phyloP scores from a whole-genome alignment of 441 rosid species.

The Euphorbia celastroides region DNA sequence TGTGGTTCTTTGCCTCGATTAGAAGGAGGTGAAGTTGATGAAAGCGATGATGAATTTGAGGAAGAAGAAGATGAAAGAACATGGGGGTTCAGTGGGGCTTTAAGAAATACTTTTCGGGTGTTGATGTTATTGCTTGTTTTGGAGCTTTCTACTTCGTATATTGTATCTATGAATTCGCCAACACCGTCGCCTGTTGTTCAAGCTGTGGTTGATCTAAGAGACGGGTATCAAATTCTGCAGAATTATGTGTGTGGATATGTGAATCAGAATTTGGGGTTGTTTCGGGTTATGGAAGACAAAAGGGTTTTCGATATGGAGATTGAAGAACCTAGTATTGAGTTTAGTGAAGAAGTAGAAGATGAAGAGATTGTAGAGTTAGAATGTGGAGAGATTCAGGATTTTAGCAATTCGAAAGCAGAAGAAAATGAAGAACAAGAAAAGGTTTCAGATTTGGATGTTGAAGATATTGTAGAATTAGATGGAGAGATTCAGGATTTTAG shows the following conservation, averaged over 20 bases:
- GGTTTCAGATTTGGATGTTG: neutral
- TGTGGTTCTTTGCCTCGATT: slow-evolving; percentile 12
- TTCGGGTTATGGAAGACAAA: slow-evolving; percentile 18
- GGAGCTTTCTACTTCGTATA: slow-evolving; percentile 25
- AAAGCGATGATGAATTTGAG: slow-evolving; percentile 28
- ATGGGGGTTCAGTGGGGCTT: slow-evolving; percentile 24
- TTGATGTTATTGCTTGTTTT: slow-evolving; percentile 24
- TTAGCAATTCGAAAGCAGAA: neutral
- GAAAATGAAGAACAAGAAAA: neutral
- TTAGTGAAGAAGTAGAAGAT: slow-evolving; percentile 6
- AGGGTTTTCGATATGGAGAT: slow-evolving; percentile 8
- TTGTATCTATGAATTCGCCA: slow-evolving; percentile 37
- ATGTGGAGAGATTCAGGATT: neutral
- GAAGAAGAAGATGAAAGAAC: slow-evolving; percentile 29
- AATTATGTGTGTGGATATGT: slow-evolving; percentile 15
- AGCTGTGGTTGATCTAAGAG: slow-evolving; percentile 17
- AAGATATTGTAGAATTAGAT: neutral
- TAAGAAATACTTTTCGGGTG: no score
- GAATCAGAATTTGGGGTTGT: slow-evolving; percentile 15
- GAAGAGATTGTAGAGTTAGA: neutral
- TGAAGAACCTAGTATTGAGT: slow-evolving; percentile 5
- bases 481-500: no score
- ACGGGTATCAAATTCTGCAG: slow-evolving; percentile 24
- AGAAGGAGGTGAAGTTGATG: slow-evolving; percentile 20
- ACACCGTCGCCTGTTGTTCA: slow-evolving; percentile 17